Evolutionary conservation across 2,329 filamentous ascomycete species (phyloP), one percentile per base, ranked within the genome.

Genomic region (Aspergillus terreus): DNA sequence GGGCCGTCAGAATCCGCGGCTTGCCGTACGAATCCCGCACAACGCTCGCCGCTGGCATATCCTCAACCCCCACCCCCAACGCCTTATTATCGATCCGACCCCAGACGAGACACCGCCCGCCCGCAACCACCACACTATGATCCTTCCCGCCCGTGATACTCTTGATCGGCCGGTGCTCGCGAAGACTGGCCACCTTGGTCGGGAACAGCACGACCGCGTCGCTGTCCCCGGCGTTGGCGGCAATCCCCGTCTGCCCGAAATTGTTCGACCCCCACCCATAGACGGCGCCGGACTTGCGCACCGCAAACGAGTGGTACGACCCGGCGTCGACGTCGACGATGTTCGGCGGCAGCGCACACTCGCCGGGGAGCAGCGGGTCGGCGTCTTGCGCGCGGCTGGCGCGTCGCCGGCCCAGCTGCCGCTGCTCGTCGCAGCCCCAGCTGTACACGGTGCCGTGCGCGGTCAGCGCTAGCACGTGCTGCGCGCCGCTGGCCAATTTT

Each of bases 231-330:
- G 79, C 82, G 46, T 78, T 75, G n/a, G 80, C 76, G n/a, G 74
- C 71, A 47, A 83, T 77, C 12, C 86, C 88, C 14, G 86, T 85
- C 73, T 92, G 85, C 54, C 84, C 86, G 68, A 86, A 91, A 71
- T 87, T 89, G 76, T 94, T 94, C 11, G 88, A 77, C 10, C 89
- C 88, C 88, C 88, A 94, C 0, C 83, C 80, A 72, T 82, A 91
- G 30, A 69, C 63, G 32, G 64, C 65, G 23, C 76, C 74, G 7
- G 63, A 50, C 0, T 60, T 62, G 52, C 67, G 66, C 35, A 78
- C 71, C 38, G 76, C 76, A n/a, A 77, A 73, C 1, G 76, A 75
- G 55, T 77, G 75, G 61, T 78, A 76, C 2, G 45, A 38, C 1
- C 66, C 66, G 30, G 58, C 61, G 15, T 58, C 59, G 48, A 69